phyloP scores from a whole-genome alignment of 352 stramenopile genomes.

The Globisporangium solare region DNA sequence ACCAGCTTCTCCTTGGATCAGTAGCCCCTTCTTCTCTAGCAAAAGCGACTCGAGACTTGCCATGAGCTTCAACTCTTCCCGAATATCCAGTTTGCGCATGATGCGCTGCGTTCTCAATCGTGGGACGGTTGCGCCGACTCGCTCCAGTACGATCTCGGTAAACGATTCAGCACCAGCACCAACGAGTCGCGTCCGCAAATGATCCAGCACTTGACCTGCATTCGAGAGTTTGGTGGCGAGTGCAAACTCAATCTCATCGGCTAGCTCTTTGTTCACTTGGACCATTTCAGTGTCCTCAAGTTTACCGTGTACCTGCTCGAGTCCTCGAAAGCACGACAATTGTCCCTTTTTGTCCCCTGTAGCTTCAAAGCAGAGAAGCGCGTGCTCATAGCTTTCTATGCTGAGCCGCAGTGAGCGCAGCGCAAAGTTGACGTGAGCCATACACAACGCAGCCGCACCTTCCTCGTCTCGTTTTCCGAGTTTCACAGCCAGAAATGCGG shows the following conservation, averaged over 20 bases:
- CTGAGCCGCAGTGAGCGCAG: slow-evolving; percentile 38
- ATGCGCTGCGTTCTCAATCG: slow-evolving; percentile 53
- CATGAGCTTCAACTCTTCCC: slow-evolving; percentile 51
- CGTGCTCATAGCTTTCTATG: slow-evolving; percentile 52
- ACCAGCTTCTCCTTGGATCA: slow-evolving; percentile 56
- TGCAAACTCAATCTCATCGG: slow-evolving; percentile 65
- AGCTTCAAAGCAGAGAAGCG: slow-evolving; percentile 49
- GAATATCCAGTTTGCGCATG: slow-evolving; percentile 45
- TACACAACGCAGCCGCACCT: slow-evolving; percentile 23
- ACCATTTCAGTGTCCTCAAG: slow-evolving; percentile 54
- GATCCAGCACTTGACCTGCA: slow-evolving; percentile 29
- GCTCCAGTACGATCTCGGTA: slow-evolving; percentile 55
- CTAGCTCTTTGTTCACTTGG: slow-evolving; percentile 34
- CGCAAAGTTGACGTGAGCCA: slow-evolving; percentile 34
- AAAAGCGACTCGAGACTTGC: slow-evolving; percentile 50
- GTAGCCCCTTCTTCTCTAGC: slow-evolving; percentile 45
- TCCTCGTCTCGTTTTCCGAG: slow-evolving; percentile 26
- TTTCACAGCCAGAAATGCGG: slow-evolving; percentile 31
- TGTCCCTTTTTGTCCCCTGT: slow-evolving; percentile 38
- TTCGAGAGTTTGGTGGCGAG: slow-evolving; percentile 43
- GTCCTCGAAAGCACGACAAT: slow-evolving; percentile 46
- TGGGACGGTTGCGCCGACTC: slow-evolving; percentile 61
- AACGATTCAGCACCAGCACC: slow-evolving; percentile 57
- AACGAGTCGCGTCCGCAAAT: slow-evolving; percentile 53
- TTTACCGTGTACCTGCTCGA: slow-evolving; percentile 40